Evolutionary conservation across 23 red algal genomes (phyloP), one percentile per base, ranked within the genome.

Genomic region (Porphyridium purpureum): DNA sequence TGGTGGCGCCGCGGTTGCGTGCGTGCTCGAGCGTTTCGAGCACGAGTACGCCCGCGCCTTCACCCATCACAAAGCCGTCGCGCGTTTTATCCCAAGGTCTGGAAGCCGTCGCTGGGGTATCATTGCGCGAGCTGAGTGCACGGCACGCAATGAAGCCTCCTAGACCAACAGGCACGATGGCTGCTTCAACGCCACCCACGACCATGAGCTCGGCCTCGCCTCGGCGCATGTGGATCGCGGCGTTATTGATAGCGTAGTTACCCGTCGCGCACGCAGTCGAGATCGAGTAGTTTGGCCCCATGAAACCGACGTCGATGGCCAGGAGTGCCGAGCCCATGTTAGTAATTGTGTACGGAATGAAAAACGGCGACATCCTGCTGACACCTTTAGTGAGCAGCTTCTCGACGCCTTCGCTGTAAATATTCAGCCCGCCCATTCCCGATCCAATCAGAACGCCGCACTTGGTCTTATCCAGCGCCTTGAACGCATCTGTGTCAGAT

Each of bases 61-160:
- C 90, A 21, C 90, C 90, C 79, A 98, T 86, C 0, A 98, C 90
- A 59, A 98, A 98, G 24, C 90, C 90, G 46, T 98, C 90, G 17
- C 90, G 68, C 31, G 15, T 64, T 24, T 67, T 86, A 70, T 98
- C 90, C 90, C 90, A 98, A 19, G 90, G 90, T 33, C 79, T 54
- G 6, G 55, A 74, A 0, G 90, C 90, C 9, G 44, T 49, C 7
- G 63, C 40, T 22, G 90, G 90, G 63, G 72, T 59, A 32, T 86
- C 90, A 29, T 86, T 98, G 29, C 79, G 62, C 22, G 67, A 67
- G 15, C 62, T 72, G 5, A 98, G 67, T 8, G 90, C 90, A 25
- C 90, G 79, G 65, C 90, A 98, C 24, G 90, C 90, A 60, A 84
- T 86, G 64, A 98, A 98, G 26, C 90, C 90, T 38, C 80, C 79